Evolutionary conservation across 495 filamentous ascomycete genomes (phyloP).

Genomic region (Trichoderma erinaceum): DNA sequence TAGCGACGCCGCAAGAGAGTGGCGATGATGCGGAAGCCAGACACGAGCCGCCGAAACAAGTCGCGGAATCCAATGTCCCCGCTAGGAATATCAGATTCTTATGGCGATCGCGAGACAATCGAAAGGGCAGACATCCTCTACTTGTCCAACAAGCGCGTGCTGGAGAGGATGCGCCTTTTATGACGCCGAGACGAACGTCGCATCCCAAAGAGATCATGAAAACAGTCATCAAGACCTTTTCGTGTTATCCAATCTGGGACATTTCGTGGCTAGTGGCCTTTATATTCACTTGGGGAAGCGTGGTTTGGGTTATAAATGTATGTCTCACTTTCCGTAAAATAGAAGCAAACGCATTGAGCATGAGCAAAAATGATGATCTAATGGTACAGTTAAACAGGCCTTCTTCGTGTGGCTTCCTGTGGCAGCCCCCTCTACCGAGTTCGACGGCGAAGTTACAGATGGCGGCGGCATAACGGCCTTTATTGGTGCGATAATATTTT

Average conservation of each 20-base stretch:
- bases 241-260: constrained; percentile 59
- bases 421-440: constrained; percentile 46
- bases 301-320: background rate
- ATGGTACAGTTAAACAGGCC: constrained; percentile 42
- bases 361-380: constrained; percentile 51
- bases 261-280: constrained; percentile 61
- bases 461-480: constrained; percentile 61
- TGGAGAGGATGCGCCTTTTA: constrained; percentile 16
- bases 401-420: constrained; percentile 64
- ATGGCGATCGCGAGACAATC: constrained; percentile 59
- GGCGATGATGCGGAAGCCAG: background rate
- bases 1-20: constrained; percentile 18
- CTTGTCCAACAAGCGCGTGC: constrained; percentile 33
- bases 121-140: constrained; percentile 60
- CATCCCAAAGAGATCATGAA: constrained; percentile 41
- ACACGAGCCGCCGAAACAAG: constrained; percentile 6
- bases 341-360: background rate
- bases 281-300: constrained; percentile 53
- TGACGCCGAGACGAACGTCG: constrained; percentile 28
- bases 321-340: background rate
- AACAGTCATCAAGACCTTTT: constrained; percentile 52
- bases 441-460: constrained; percentile 42
- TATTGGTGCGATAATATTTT: constrained; percentile 58
- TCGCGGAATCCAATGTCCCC: background rate
- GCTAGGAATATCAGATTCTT: constrained; percentile 22